Conservation (phyloP, 352 stramenopile genomes). For the Pythium utonaiense region DNA sequence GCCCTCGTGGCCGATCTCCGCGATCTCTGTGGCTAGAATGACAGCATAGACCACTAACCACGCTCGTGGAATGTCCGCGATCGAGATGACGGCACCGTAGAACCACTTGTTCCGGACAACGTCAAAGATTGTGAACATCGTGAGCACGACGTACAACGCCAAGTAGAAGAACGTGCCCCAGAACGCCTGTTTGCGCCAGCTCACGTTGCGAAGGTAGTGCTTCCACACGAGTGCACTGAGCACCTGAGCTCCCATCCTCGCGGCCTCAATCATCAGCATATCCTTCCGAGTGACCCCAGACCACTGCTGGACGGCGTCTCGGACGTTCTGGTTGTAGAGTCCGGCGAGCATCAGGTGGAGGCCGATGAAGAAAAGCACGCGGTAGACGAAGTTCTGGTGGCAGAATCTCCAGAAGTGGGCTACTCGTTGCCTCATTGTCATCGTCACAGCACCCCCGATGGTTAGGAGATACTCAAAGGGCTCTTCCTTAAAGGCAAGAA, state of each 20-base stretch:
- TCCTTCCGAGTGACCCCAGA: background rate
- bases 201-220: conserved; percentile 3
- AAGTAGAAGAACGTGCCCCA: conserved; percentile 7
- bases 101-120: conserved; percentile 37
- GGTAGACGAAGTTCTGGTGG: conserved; percentile 10
- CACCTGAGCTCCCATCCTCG: background rate
- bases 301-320: conserved; percentile 6
- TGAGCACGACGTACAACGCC: background rate
- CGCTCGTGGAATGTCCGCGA: conserved; percentile 33
- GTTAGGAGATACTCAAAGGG: background rate
- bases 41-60: conserved; percentile 44
- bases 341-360: conserved; percentile 6
- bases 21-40: conserved; percentile 45
- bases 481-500: background rate
- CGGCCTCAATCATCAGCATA: background rate
- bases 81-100: conserved; percentile 26
- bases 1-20: conserved; percentile 42
- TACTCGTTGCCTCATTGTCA: background rate
- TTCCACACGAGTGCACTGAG: background rate
- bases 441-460: background rate
- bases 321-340: conserved; percentile 13
- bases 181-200: conserved; percentile 7
- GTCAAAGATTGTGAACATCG: conserved; percentile 26
- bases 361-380: conserved; percentile 9
- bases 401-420: conserved; percentile 11